Evolutionary conservation across 495 filamentous ascomycete genomes (phyloP).

Genomic region (Penicillium soppii): DNA sequence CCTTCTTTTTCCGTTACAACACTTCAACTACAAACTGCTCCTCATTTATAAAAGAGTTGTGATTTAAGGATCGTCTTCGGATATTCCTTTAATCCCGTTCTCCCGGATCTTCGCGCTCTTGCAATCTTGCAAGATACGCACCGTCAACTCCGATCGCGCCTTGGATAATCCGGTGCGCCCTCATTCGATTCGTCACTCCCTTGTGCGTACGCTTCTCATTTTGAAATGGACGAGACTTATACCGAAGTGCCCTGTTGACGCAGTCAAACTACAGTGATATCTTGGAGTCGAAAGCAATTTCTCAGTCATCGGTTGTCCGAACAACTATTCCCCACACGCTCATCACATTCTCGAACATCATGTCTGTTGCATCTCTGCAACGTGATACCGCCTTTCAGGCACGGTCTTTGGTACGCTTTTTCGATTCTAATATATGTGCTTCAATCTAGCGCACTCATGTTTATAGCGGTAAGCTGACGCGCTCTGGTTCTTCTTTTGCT

Average conservation of each 20-base stretch:
- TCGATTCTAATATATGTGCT: not conserved
- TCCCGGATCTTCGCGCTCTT: not conserved
- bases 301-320: constrained; percentile 33
- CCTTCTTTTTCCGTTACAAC: constrained; percentile 13
- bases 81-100: not conserved
- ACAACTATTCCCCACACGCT: constrained; percentile 14
- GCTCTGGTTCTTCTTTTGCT: not conserved
- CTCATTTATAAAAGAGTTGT: not conserved
- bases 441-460: not conserved
- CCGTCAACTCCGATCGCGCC: constrained; percentile 9
- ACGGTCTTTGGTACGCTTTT: constrained; percentile 62
- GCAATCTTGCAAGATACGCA: not conserved
- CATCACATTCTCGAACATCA: constrained; percentile 13
- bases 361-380: constrained; percentile 54
- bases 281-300: not conserved
- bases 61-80: not conserved
- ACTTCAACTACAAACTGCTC: constrained; percentile 3
- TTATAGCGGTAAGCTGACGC: not conserved
- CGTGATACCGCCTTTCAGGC: constrained; percentile 69
- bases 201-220: no score
- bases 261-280: not conserved
- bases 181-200: no score
- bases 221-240: no score
- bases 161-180: not conserved
- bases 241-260: not conserved